Conservation (phyloP, 2,329 filamentous ascomycete species). For the Fusarium cyanostomum region DNA sequence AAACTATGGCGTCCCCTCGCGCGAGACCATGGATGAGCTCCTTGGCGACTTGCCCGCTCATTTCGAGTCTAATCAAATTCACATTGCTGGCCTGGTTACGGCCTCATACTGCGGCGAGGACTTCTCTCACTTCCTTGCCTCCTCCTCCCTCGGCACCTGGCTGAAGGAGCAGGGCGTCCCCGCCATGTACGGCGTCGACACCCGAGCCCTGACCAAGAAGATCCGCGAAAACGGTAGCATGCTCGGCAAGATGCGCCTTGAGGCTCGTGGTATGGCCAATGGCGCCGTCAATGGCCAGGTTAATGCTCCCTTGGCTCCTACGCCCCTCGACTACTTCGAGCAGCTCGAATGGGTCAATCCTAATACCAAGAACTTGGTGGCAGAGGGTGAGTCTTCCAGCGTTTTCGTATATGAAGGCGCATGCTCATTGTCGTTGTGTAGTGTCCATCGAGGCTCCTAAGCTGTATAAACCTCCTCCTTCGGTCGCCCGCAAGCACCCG, state of each 20-base stretch:
- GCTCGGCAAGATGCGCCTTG: slow-evolving; percentile 87
- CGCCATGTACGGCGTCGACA: slow-evolving; percentile 95
- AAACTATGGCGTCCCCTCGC: slow-evolving; percentile 95
- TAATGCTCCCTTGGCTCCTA: slow-evolving; percentile 33
- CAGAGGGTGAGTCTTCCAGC: slow-evolving; percentile 77
- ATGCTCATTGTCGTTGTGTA: slow-evolving; percentile 59
- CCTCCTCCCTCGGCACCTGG: slow-evolving; percentile 92
- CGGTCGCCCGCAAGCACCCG: slow-evolving; percentile 81
- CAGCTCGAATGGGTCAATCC: slow-evolving; percentile 89
- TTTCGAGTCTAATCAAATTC: slow-evolving; percentile 93
- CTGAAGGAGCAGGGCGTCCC: slow-evolving; percentile 95
- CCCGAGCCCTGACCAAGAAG: slow-evolving; percentile 89
- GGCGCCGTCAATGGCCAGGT: slow-evolving; percentile 51
- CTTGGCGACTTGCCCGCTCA: slow-evolving; percentile 87
- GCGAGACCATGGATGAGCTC: slow-evolving; percentile 84
- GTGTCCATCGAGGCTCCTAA: slow-evolving; percentile 90
- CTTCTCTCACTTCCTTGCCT: slow-evolving; percentile 92
- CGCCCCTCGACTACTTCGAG: slow-evolving; percentile 69
- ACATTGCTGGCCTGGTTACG: slow-evolving; percentile 90
- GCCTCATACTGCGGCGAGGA: slow-evolving; percentile 94
- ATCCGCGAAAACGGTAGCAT: slow-evolving; percentile 96
- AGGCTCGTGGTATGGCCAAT: slow-evolving; percentile 61
- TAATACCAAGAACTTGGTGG: slow-evolving; percentile 91
- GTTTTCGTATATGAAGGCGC: slow-evolving; percentile 30
- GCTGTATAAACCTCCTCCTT: slow-evolving; percentile 80